A percentile compares a stretch with the other conserved stretches of the same genome.
Conservation (phyloP, 768 basidiomycete genomes). For the Termitomyces sp. region DNA sequence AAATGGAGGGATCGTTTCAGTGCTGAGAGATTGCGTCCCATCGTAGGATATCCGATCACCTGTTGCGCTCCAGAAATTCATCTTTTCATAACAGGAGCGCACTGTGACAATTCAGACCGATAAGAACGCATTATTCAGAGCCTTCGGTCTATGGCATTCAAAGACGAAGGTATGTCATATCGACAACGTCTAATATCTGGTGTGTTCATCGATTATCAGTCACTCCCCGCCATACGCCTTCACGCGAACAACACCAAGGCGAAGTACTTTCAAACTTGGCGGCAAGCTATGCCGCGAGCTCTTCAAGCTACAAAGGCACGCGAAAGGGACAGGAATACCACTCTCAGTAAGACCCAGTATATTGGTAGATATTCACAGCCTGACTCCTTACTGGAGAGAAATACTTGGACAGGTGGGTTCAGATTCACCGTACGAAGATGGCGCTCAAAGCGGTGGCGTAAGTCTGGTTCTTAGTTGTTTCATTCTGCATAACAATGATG, state of each 20-base stretch:
- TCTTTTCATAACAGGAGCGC: slow-evolving; percentile 41
- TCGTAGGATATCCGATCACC: slow-evolving; percentile 36
- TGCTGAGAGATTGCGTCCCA: slow-evolving; percentile 57
- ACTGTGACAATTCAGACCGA: slow-evolving; percentile 53
- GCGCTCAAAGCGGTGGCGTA: slow-evolving; percentile 81
- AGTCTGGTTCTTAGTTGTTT: slow-evolving; percentile 25
- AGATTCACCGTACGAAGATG: slow-evolving; percentile 61
- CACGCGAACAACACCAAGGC: slow-evolving; percentile 55
- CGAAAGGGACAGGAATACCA: slow-evolving; percentile 45
- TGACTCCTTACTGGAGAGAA: slow-evolving; percentile 31
- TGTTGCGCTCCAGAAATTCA: not conserved
- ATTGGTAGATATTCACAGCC: slow-evolving; percentile 6
- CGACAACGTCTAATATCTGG: not conserved
- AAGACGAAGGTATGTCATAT: slow-evolving; percentile 56
- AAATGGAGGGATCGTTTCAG: slow-evolving; percentile 73
- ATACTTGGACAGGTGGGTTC: slow-evolving; percentile 61
- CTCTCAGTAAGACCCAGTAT: slow-evolving; percentile 47
- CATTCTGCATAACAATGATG: slow-evolving; percentile 4
- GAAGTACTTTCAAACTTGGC: slow-evolving; percentile 64
- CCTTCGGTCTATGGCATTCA: slow-evolving; percentile 70
- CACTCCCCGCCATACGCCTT: slow-evolving; percentile 76
- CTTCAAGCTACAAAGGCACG: slow-evolving; percentile 61
- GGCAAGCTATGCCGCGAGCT: slow-evolving; percentile 64
- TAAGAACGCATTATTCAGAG: slow-evolving; percentile 55
- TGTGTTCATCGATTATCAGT: slow-evolving; percentile 32